phyloP scores from a whole-genome alignment of 306 rosid genomes.

The Amphicarpaea edgeworthii region DNA sequence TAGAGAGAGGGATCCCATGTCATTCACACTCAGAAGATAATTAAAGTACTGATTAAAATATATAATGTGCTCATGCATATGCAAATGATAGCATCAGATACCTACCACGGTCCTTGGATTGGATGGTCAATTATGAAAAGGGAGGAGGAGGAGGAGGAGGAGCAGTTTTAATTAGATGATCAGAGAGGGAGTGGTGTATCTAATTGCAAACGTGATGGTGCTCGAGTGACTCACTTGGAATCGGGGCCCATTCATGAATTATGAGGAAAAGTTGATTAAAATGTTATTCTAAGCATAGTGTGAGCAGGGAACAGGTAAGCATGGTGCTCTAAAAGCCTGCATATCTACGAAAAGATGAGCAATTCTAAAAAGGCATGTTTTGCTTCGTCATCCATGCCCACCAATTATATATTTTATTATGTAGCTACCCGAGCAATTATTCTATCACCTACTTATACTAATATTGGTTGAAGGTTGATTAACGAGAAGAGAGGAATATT shows the following conservation, averaged over 20 bases:
- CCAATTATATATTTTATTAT: too few relatives aligned
- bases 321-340: conserved; percentile 73
- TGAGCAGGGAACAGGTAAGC: conserved; percentile 71
- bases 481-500: conserved; percentile 46
- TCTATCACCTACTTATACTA: too few relatives aligned
- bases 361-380: conserved; percentile 55
- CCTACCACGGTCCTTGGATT: conserved; percentile 31
- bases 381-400: conserved; percentile 50
- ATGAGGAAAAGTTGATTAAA: conserved; percentile 48
- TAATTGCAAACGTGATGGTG: conserved; percentile 47
- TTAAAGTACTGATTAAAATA: conserved; percentile 39
- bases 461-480: too few relatives aligned
- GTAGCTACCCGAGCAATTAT: conserved; percentile 13
- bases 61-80: conserved; percentile 39
- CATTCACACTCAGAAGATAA: conserved; percentile 23
- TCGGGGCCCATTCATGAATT: conserved; percentile 49
- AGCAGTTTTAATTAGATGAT: conserved; percentile 39
- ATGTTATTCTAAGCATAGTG: conserved; percentile 47
- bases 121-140: conserved; percentile 30
- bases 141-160: too few relatives aligned
- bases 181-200: conserved; percentile 9
- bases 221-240: conserved; percentile 39
- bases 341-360: conserved; percentile 73
- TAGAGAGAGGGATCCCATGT: neutral
- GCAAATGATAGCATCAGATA: conserved; percentile 45